A percentile compares a stretch with the other conserved stretches of the same genome.
phyloP scores from a whole-genome alignment of 768 basidiomycete species.

The Xerocomus potaroensis region DNA sequence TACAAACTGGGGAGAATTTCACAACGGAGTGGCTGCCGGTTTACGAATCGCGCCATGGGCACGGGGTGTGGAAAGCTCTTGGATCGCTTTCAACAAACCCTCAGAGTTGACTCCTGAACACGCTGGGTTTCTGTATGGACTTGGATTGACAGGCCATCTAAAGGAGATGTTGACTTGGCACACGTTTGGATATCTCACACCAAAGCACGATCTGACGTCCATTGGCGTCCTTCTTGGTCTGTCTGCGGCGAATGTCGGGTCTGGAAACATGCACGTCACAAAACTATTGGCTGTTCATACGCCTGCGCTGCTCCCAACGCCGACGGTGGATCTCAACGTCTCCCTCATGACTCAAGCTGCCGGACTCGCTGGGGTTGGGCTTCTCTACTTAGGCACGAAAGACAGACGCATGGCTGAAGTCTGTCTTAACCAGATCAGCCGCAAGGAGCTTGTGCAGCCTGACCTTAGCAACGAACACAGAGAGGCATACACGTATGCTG shows the following conservation, averaged over 20 bases:
- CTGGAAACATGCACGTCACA: conserved; percentile 80
- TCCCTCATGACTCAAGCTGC: conserved; percentile 87
- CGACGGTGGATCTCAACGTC: conserved; percentile 85
- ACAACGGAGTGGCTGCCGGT: conserved; percentile 93
- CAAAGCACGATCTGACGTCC: conserved; percentile 93
- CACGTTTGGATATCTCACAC: conserved; percentile 91
- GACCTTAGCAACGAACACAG: conserved; percentile 86
- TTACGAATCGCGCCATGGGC: conserved; percentile 77
- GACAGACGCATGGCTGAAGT: conserved; percentile 92
- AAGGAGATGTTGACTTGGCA: conserved; percentile 91
- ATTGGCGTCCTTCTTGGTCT: conserved; percentile 93
- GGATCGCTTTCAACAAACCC: conserved; percentile 96
- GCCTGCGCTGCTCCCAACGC: conserved; percentile 84
- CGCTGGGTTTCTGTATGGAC: conserved; percentile 91
- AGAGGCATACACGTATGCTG: conserved; percentile 87
- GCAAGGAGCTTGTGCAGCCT: conserved; percentile 70
- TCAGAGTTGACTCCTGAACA: conserved; percentile 87
- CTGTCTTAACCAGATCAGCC: conserved; percentile 77
- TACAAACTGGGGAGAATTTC: conserved; percentile 92
- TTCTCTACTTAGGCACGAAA: conserved; percentile 85
- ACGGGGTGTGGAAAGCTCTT: conserved; percentile 80
- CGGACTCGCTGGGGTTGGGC: conserved; percentile 80
- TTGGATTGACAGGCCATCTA: conserved; percentile 90
- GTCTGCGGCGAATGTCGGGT: conserved; percentile 85
- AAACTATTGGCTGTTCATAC: conserved; percentile 91